These are phyloP conservation scores for Skeletonema marinoi DNA, from an alignment of 108 stramenopile genomes.

Conservation along the genomic window DNA sequence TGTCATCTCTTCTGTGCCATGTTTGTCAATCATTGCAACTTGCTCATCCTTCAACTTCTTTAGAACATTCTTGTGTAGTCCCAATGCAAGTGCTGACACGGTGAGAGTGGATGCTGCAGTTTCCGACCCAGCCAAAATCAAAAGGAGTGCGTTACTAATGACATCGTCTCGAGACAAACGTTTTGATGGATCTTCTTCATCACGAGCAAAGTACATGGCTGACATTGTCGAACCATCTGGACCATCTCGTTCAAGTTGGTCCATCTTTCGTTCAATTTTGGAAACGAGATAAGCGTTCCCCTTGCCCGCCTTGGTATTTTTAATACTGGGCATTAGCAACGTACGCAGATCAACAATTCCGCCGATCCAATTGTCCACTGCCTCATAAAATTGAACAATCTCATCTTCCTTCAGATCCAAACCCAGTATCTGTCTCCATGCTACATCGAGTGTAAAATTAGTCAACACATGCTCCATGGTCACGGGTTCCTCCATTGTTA, in stretches of 20 bases:
- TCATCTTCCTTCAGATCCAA: constrained; percentile 49
- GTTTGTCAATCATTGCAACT: constrained; percentile 23
- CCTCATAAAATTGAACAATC: constrained; percentile 29
- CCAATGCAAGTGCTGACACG: constrained; percentile 39
- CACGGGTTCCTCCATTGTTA: background rate
- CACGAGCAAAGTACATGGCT: constrained; percentile 56
- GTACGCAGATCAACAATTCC: constrained; percentile 20
- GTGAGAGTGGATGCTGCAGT: constrained; percentile 56
- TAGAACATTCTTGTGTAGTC: constrained; percentile 50
- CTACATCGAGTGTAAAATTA: constrained; percentile 48
- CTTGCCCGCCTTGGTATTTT: constrained; percentile 9
- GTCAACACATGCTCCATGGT: constrained; percentile 31
- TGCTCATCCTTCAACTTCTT: constrained; percentile 59
- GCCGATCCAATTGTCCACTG: constrained; percentile 47
- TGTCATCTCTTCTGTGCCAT: constrained; percentile 30
- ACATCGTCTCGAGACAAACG: constrained; percentile 39
- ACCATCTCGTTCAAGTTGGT: constrained; percentile 39
- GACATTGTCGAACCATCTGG: constrained; percentile 56
- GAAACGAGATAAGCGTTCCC: constrained; percentile 34
- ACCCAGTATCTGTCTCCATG: constrained; percentile 51
- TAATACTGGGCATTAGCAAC: constrained; percentile 1
- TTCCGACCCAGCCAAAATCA: constrained; percentile 57
- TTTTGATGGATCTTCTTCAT: constrained; percentile 37
- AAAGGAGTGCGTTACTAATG: constrained; percentile 51
- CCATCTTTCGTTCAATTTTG: constrained; percentile 51